A percentile compares a stretch with the other conserved stretches of the same genome.
Evolutionary conservation across 2,329 filamentous ascomycete genomes (phyloP).

Genomic region (Fusarium verticillioides): DNA sequence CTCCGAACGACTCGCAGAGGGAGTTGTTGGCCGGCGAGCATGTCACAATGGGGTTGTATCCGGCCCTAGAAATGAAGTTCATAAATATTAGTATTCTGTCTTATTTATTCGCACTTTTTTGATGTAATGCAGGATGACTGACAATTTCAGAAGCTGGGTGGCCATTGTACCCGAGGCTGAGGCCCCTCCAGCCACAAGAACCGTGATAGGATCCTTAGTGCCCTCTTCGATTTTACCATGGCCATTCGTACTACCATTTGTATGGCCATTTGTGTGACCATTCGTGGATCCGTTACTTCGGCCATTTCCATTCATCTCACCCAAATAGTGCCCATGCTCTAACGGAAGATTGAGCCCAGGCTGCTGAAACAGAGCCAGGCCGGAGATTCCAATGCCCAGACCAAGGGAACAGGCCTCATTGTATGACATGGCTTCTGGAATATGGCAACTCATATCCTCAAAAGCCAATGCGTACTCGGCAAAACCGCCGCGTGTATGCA

Average conservation of each 20-base stretch:
- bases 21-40: neutral
- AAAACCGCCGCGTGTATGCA: neutral
- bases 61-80: neutral
- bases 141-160: neutral
- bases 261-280: neutral
- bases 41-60: neutral
- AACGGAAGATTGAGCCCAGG: neutral
- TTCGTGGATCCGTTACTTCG: neutral
- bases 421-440: neutral
- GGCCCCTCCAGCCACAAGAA: neutral
- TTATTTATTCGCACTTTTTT: rapidly evolving
- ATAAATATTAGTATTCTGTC: neutral
- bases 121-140: neutral
- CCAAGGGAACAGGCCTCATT: neutral
- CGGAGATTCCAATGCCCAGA: neutral
- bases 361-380: neutral
- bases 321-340: neutral
- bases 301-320: neutral
- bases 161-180: neutral
- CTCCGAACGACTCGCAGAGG: neutral
- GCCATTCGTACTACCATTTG: neutral
- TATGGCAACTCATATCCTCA: neutral
- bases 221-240: neutral
- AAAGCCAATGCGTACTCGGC: neutral
- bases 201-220: neutral